Evolutionary conservation across 2,329 filamentous ascomycete species (phyloP), one percentile per base, ranked within the genome.

Genomic region (Sclerotinia borealis): DNA sequence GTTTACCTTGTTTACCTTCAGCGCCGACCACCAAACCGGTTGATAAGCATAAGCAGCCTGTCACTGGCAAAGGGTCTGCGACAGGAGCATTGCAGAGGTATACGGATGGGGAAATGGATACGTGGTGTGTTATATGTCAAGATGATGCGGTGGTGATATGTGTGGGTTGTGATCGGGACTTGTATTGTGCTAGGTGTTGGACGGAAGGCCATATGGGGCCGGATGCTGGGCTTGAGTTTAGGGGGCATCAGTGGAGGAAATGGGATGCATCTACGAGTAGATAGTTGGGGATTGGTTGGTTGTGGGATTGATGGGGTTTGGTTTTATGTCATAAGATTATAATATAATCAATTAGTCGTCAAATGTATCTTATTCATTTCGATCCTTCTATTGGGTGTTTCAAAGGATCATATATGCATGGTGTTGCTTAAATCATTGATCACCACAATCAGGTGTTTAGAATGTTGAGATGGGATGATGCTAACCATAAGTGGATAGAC

Each of bases 151-250:
- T 85, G 3, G 77, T 95, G 34, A 81, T 81, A 63, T 96, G 92
- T 72, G 72, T 86, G 0, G 90, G 88, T 3, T 96, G 92, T 70
- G 85, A 86, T 41, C 79, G 78, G 1, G 83, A 93, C 67, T 78
- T 91, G 47, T 96, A 93, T 73, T 96, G 92, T 74, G 79, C 81
- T 27, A 79, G 83, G 19, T 96, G 92, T 78, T 96, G 91, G 91
- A 83, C 81, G 64, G 91, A 93, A 72, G 91, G 92, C 75, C 92
- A 96, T 71, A 78, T 85, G 39, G 87, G 89, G 0, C 85, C 86
- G 0, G 79, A 80, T 50, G 90, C 89, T 0, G 86, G 85, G 1
- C 87, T 83, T 54, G 90, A 93, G 64, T 89, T 92, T 74, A 79
- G 83, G 64, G 81, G 79, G 0, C 92, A 96, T 71, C 81, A 80